A percentile compares a stretch with the other conserved stretches of the same genome.
These are phyloP conservation scores for Aulographum hederae DNA, from an alignment of 2,329 filamentous ascomycete species.

Conservation along the genomic window DNA sequence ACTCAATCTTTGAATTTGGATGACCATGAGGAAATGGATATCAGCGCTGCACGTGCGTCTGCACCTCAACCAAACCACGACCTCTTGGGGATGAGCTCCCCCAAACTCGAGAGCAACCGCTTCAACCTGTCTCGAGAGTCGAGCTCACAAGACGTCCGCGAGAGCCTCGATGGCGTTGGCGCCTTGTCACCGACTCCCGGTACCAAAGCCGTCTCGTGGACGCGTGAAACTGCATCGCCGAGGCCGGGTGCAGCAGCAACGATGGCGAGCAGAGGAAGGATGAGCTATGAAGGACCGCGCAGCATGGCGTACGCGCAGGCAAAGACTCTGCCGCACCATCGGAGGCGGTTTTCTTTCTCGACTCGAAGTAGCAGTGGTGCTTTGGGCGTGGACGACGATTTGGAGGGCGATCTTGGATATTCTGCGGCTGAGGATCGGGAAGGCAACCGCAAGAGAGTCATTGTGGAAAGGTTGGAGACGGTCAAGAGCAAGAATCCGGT, in stretches of 20 bases:
- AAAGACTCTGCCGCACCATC: too few species aligned
- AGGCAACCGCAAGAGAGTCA: conserved; percentile 77
- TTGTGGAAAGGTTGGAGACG: conserved; percentile 87
- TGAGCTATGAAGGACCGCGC: conserved; percentile 23
- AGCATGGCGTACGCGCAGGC: conserved; percentile 13
- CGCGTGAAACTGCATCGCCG: conserved; percentile 9
- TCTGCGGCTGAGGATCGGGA: conserved; percentile 89
- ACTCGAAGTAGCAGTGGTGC: conserved; percentile 16
- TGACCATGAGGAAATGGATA: conserved; percentile 81
- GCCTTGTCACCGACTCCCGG: conserved; percentile 17
- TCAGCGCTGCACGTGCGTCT: conserved; percentile 50
- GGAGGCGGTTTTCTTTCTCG: conserved; percentile 25
- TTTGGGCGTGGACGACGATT: conserved; percentile 49
- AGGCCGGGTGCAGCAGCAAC: background rate
- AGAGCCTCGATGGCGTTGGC: conserved; percentile 7
- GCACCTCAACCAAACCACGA: conserved; percentile 37
- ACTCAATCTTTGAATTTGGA: conserved; percentile 15
- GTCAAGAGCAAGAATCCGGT: conserved; percentile 92
- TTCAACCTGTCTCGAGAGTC: conserved; percentile 29
- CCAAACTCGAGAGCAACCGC: conserved; percentile 24
- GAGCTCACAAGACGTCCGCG: conserved; percentile 21
- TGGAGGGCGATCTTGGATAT: conserved; percentile 87
- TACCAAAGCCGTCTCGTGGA: conserved; percentile 12
- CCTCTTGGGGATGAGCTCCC: conserved; percentile 47
- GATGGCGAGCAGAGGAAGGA: conserved; percentile 17